These are phyloP conservation scores for Exobasidium rhododendri DNA, from an alignment of 1,284 basidiomycete genomes.

Conservation along the genomic window DNA sequence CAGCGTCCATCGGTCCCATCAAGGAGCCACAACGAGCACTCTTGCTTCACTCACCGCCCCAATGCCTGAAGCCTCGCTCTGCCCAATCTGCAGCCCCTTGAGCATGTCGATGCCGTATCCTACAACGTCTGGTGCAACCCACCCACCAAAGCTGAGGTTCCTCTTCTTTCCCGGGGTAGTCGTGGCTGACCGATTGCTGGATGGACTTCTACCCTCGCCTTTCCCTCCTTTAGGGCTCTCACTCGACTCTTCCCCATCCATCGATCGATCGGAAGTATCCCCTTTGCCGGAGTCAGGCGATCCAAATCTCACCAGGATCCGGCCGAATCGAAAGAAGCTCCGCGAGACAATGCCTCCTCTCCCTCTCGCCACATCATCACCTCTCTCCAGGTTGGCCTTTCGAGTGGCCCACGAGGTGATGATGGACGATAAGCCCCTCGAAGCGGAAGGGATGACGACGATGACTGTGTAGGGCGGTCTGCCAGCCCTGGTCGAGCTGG, in stretches of 20 bases:
- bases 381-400: not conserved
- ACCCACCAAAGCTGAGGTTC: conserved; percentile 28
- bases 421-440: not conserved
- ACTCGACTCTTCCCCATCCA: not conserved
- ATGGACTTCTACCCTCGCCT: too few relatives aligned
- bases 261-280: not conserved
- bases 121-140: conserved; percentile 32
- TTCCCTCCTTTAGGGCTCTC: not conserved
- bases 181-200: not conserved
- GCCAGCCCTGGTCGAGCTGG: not conserved
- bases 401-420: conserved; percentile 2
- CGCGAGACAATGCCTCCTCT: not conserved
- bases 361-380: not conserved
- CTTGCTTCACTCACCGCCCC: conserved; percentile 9
- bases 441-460: conserved; percentile 1
- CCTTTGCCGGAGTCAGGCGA: not conserved
- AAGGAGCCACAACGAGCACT: not conserved
- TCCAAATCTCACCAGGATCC: not conserved
- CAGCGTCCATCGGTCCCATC: not conserved
- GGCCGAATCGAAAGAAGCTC: not conserved
- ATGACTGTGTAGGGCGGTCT: conserved; percentile 7
- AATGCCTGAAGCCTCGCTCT: conserved; percentile 1
- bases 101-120: conserved; percentile 37
- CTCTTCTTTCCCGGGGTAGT: not conserved
- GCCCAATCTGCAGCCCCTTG: conserved; percentile 37